These are phyloP conservation scores for Beta macrorhiza DNA, from an alignment of 179 eudicot species.

Conservation along the genomic window DNA sequence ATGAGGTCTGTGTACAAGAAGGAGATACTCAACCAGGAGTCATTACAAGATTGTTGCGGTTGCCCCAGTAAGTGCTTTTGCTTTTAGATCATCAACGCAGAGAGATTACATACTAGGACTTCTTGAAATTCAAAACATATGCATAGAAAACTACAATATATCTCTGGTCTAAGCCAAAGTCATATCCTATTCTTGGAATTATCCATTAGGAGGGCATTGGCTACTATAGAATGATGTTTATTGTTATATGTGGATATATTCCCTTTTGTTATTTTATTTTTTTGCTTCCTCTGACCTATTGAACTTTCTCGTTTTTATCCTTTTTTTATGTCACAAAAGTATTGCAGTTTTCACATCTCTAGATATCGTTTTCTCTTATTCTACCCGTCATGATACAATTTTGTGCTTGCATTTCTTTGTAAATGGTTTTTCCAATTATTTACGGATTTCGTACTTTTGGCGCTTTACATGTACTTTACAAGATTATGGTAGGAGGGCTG, in stretches of 20 bases:
- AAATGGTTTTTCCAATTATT: neutral
- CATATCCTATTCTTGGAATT: neutral
- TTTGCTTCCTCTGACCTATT: neutral
- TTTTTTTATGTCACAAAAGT: neutral
- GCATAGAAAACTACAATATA: neutral
- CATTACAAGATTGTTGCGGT: slow-evolving; percentile 63
- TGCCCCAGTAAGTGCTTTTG: slow-evolving; percentile 56
- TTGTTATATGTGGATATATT: neutral
- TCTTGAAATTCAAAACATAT: neutral
- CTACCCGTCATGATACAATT: neutral
- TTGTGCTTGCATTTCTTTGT: slow-evolving; percentile 10
- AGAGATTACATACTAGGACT: neutral
- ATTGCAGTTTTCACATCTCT: slow-evolving; percentile 6
- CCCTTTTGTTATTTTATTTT: no score
- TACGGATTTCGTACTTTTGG: neutral
- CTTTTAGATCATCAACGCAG: neutral
- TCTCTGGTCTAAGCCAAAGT: slow-evolving; percentile 1
- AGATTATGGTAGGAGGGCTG: neutral
- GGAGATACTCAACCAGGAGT: slow-evolving; percentile 57
- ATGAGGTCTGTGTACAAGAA: slow-evolving; percentile 55
- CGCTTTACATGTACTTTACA: neutral
- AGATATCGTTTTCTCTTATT: neutral
- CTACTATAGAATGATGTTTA: neutral
- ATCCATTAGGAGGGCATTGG: neutral
- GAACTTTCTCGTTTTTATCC: neutral